These are phyloP conservation scores for Houttuynia cordata DNA, from an alignment of 164 flowering plant species.

Conservation along the genomic window DNA sequence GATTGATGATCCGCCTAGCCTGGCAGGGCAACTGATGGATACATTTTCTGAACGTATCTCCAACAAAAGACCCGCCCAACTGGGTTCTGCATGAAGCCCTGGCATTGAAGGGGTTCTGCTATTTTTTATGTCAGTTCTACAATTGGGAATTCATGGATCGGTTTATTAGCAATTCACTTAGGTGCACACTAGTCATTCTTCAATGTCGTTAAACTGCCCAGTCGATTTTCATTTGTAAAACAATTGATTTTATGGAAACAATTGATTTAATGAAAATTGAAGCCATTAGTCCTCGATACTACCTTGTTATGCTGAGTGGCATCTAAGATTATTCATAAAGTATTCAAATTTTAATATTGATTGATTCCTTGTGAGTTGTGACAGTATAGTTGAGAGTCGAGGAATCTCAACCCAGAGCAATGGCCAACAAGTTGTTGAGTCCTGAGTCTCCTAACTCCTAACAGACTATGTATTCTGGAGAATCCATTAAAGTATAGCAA, in stretches of 20 bases:
- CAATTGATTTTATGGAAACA: background rate
- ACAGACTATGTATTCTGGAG: too few relatives aligned
- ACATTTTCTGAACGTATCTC: slow-evolving; percentile 63
- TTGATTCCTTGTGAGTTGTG: too few relatives aligned
- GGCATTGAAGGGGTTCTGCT: slow-evolving; percentile 32
- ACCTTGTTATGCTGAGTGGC: too few relatives aligned
- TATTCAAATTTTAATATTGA: too few relatives aligned
- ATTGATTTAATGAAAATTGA: background rate
- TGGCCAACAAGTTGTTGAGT: too few relatives aligned
- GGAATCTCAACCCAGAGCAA: too few relatives aligned
- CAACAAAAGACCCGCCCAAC: slow-evolving; percentile 35
- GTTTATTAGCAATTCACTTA: background rate
- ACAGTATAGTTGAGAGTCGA: too few relatives aligned
- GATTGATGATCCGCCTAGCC: slow-evolving; percentile 56
- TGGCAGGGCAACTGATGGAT: slow-evolving; percentile 85
- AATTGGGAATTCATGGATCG: background rate
- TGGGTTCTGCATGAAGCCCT: slow-evolving; percentile 79
- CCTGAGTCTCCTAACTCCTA: too few relatives aligned
- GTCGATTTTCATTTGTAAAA: background rate
- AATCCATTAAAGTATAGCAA: too few relatives aligned
- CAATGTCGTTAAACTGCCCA: background rate
- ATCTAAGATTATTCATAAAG: too few relatives aligned
- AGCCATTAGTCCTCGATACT: background rate
- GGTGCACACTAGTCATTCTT: background rate
- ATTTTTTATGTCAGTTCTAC: too few relatives aligned